Percentiles rank a stretch among this genome's conserved stretches.
Evolutionary conservation across 768 basidiomycete genomes (phyloP).

Genomic region (Solioccasus polychromus): DNA sequence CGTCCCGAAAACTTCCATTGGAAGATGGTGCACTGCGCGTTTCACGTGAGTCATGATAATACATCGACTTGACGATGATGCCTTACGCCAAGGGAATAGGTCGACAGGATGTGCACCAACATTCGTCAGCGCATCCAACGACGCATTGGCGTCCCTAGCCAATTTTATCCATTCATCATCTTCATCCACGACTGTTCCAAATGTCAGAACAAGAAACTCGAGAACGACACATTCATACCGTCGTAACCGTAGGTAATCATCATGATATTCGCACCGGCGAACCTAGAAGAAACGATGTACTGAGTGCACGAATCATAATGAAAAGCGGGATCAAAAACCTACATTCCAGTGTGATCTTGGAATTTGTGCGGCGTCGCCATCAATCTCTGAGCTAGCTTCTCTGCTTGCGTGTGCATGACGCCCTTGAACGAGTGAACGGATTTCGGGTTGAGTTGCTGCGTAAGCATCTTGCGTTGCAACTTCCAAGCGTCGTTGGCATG

Average conservation of each 20-base stretch:
- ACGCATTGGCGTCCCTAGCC: constrained; percentile 3
- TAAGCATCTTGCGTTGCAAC: constrained; percentile 3
- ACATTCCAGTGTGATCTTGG: constrained; percentile 3
- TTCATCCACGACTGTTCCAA: background rate
- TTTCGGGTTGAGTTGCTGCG: background rate
- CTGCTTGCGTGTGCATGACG: background rate
- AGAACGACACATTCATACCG: background rate
- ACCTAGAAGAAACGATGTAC: background rate
- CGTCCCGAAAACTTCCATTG: constrained; percentile 2
- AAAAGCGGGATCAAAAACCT: background rate
- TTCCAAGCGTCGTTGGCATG: background rate
- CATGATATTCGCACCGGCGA: constrained; percentile 5
- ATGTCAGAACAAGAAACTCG: background rate
- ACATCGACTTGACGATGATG: background rate
- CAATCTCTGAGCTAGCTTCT: constrained; percentile 1
- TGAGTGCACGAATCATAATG: background rate
- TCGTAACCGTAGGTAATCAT: constrained; percentile 5
- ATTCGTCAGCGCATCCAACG: constrained; percentile 1
- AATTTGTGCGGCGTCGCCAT: background rate
- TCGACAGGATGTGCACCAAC: constrained; percentile 8
- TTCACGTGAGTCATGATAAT: background rate
- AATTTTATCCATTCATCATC: constrained; percentile 4
- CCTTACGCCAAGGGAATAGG: constrained; percentile 6
- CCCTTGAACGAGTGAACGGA: background rate
- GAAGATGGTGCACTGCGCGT: constrained; percentile 1